Conservation (phyloP, 2,329 filamentous ascomycete species). For the Monilinia fructigena region DNA sequence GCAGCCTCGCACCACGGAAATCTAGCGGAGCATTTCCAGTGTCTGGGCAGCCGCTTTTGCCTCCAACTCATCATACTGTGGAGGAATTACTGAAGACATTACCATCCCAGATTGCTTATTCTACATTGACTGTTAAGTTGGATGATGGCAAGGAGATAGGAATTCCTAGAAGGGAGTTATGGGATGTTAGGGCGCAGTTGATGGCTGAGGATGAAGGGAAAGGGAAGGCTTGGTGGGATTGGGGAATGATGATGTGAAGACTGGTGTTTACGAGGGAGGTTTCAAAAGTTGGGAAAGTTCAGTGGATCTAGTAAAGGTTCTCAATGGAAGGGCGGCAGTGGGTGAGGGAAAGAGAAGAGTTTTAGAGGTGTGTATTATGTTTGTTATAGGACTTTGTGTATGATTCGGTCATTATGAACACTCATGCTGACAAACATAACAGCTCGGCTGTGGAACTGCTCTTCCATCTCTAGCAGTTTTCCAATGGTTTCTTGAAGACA, state of each 20-base stretch:
- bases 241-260: slow-evolving; percentile 71
- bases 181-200: slow-evolving; percentile 77
- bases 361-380: slow-evolving; percentile 36
- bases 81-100: slow-evolving; percentile 54
- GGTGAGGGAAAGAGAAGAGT: slow-evolving; percentile 28
- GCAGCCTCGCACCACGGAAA: slow-evolving; percentile 31
- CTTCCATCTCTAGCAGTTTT: slow-evolving; percentile 71
- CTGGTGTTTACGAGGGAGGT: slow-evolving; percentile 80
- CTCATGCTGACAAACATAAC: slow-evolving; percentile 17
- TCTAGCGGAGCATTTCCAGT: slow-evolving; percentile 56
- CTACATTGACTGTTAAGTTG: slow-evolving; percentile 58
- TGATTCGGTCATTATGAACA: no score
- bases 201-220: slow-evolving; percentile 72
- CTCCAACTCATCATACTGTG: slow-evolving; percentile 53
- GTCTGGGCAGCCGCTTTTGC: slow-evolving; percentile 58
- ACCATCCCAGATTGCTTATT: slow-evolving; percentile 73
- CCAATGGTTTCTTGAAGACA: slow-evolving; percentile 50
- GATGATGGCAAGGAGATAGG: slow-evolving; percentile 54
- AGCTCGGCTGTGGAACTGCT: slow-evolving; percentile 78
- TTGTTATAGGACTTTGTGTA: background rate
- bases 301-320: slow-evolving; percentile 70
- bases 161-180: slow-evolving; percentile 73
- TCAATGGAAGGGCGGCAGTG: slow-evolving; percentile 20
- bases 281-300: slow-evolving; percentile 92
- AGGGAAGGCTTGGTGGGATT: slow-evolving; percentile 51